A percentile compares a stretch with the other conserved stretches of the same genome.
phyloP scores from a whole-genome alignment of 2,329 filamentous ascomycete genomes.

The Exophiala bonariae region DNA sequence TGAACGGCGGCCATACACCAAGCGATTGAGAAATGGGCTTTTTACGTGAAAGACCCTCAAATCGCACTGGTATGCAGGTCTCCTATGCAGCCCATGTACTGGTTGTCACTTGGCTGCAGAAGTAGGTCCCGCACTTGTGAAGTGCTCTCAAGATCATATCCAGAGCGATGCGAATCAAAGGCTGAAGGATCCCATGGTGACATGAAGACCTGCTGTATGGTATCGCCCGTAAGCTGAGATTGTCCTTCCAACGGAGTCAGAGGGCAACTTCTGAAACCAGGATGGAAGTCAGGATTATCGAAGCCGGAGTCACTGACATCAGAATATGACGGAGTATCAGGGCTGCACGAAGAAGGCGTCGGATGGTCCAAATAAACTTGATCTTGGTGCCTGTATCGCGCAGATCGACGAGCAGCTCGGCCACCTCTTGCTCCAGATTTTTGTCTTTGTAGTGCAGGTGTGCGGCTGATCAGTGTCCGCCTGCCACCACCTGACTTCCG shows the following conservation, averaged over 20 bases:
- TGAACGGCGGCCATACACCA: no score
- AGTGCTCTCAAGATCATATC: conserved; percentile 9
- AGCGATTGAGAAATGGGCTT: no score
- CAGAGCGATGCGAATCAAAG: conserved; percentile 3
- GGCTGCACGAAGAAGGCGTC: conserved; percentile 4
- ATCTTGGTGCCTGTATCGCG: conserved; percentile 25
- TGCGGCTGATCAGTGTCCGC: conserved; percentile 38
- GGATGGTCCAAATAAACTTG: conserved; percentile 1
- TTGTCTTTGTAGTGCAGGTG: conserved; percentile 40
- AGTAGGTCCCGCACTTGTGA: conserved; percentile 9
- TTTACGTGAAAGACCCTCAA: no score
- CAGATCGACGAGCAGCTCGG: conserved; percentile 38
- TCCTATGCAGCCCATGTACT: conserved; percentile 5
- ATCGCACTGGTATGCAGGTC: no score
- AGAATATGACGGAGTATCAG: conserved; percentile 18
- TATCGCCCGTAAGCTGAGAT: conserved; percentile 8
- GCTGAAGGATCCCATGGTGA: conserved; percentile 9
- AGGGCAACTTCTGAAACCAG: conserved; percentile 14
- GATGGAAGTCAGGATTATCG: conserved; percentile 9
- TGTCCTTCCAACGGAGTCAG: conserved; percentile 15
- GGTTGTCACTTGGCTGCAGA: conserved; percentile 10
- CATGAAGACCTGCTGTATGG: conserved; percentile 5
- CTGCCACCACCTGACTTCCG: conserved; percentile 47
- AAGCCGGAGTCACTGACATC: conserved; percentile 18
- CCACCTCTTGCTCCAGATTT: conserved; percentile 43